Conservation (phyloP, 2,329 filamentous ascomycete species). For the Thermothelomyces thermophilus region DNA sequence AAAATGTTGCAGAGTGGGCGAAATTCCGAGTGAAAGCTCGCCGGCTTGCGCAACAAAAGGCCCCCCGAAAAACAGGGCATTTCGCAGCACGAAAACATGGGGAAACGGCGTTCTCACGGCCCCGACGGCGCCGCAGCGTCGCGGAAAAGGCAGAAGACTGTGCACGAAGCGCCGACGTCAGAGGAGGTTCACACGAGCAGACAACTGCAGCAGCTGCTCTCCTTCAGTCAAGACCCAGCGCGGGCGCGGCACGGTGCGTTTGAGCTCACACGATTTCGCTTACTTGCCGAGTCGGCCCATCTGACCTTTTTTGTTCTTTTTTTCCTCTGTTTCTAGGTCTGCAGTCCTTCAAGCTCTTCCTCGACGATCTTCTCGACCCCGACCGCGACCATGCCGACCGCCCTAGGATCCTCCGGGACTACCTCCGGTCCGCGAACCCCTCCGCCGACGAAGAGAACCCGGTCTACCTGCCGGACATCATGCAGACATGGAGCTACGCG, state of each 20-base stretch:
- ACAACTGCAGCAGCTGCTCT: constrained; percentile 62
- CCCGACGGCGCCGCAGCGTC: constrained; percentile 36
- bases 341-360: constrained; percentile 62
- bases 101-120: constrained; percentile 38
- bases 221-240: constrained; percentile 63
- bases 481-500: constrained; percentile 84
- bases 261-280: not conserved
- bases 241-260: constrained; percentile 58
- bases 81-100: constrained; percentile 31
- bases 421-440: constrained; percentile 53
- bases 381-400: constrained; percentile 43
- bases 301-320: not conserved
- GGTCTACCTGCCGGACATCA: constrained; percentile 68
- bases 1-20: constrained; percentile 14
- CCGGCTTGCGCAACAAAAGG: not conserved
- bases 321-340: constrained; percentile 42
- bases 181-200: constrained; percentile 57
- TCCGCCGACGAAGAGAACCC: constrained; percentile 49
- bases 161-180: constrained; percentile 50
- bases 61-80: not conserved
- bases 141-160: constrained; percentile 50
- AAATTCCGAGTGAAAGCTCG: constrained; percentile 14
- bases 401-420: constrained; percentile 59
- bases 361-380: constrained; percentile 56
- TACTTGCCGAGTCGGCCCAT: not conserved